phyloP scores from a whole-genome alignment of 1,139 yeast genomes.

The Nadsonia starkeyi-henricii region DNA sequence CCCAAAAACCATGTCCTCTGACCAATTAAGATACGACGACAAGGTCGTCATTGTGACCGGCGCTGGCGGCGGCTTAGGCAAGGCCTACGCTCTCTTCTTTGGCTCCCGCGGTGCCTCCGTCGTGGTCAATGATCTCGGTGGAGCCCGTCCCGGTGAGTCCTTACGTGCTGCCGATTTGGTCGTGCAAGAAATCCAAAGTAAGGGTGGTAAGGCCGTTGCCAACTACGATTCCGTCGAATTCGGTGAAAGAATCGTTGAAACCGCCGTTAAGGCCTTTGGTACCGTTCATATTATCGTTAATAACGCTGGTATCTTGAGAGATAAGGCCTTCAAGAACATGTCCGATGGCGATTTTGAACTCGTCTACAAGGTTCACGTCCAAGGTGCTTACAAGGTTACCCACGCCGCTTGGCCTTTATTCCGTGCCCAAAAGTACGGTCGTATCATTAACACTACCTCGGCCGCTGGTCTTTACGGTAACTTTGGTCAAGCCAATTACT shows the following conservation, averaged over 20 bases:
- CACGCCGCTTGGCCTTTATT: slow-evolving; percentile 90
- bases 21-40: slow-evolving; percentile 42
- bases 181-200: slow-evolving; percentile 62
- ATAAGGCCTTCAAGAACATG: slow-evolving; percentile 59
- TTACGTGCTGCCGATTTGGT: slow-evolving; percentile 61
- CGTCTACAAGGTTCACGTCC: slow-evolving; percentile 76
- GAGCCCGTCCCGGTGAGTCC: slow-evolving; percentile 52
- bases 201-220: slow-evolving; percentile 84
- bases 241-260: slow-evolving; percentile 74
- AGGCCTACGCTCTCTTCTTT: slow-evolving; percentile 71
- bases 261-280: slow-evolving; percentile 80
- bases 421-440: slow-evolving; percentile 72
- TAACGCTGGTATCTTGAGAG: slow-evolving; percentile 88
- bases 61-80: slow-evolving; percentile 95
- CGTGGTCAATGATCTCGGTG: slow-evolving; percentile 85
- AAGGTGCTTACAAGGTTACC: slow-evolving; percentile 77
- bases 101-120: slow-evolving; percentile 90
- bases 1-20: slow-evolving; percentile 10
- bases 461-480: slow-evolving; percentile 96
- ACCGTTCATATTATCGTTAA: slow-evolving; percentile 80
- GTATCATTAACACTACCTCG: slow-evolving; percentile 83
- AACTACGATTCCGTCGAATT: slow-evolving; percentile 84
- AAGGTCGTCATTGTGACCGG: slow-evolving; percentile 90
- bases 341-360: slow-evolving; percentile 62
- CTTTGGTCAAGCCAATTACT: slow-evolving; percentile 92